Percentiles rank a stretch among this genome's conserved stretches.
Conservation (phyloP, 2,329 filamentous ascomycete genomes). For the Aspergillus sp. region DNA sequence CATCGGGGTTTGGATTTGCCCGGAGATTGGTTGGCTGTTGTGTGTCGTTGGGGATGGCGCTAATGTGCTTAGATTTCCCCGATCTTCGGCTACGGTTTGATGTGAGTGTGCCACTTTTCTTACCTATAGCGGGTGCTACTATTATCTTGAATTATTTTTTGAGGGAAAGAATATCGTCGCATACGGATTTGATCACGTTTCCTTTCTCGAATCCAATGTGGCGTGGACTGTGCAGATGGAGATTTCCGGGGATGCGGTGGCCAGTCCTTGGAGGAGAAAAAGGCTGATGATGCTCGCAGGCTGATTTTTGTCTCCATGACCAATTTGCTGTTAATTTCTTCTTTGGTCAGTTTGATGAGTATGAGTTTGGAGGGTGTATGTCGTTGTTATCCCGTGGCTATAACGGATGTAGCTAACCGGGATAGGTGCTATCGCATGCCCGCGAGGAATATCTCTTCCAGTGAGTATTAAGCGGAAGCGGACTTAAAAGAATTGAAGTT, state of each 20-base stretch:
- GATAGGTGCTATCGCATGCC: constrained; percentile 52
- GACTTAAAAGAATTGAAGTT: no score
- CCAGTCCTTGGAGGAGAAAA: not conserved
- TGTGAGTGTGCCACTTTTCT: constrained; percentile 14
- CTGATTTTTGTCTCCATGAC: constrained; percentile 55
- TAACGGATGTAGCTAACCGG: not conserved
- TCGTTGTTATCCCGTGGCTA: not conserved
- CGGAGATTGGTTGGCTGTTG: constrained; percentile 34
- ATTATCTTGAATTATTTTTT: not conserved
- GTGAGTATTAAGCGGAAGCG: constrained; percentile 27
- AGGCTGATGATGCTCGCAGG: constrained; percentile 25
- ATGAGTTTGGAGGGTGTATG: constrained; percentile 51
- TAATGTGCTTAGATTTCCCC: constrained; percentile 34
- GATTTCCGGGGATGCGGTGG: not conserved
- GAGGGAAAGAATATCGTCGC: constrained; percentile 12
- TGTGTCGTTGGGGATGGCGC: constrained; percentile 30
- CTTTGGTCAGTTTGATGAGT: constrained; percentile 52
- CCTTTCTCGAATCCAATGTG: constrained; percentile 3
- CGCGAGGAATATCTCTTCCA: constrained; percentile 57
- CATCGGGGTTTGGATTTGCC: constrained; percentile 20
- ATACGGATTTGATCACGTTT: constrained; percentile 33
- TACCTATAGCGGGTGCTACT: not conserved
- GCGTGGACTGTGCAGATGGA: not conserved
- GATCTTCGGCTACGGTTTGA: constrained; percentile 34
- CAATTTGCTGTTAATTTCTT: constrained; percentile 55